Evolutionary conservation across 164 flowering plant genomes (phyloP), one percentile per base, ranked within the genome.

Genomic region (Umbellularia californica): DNA sequence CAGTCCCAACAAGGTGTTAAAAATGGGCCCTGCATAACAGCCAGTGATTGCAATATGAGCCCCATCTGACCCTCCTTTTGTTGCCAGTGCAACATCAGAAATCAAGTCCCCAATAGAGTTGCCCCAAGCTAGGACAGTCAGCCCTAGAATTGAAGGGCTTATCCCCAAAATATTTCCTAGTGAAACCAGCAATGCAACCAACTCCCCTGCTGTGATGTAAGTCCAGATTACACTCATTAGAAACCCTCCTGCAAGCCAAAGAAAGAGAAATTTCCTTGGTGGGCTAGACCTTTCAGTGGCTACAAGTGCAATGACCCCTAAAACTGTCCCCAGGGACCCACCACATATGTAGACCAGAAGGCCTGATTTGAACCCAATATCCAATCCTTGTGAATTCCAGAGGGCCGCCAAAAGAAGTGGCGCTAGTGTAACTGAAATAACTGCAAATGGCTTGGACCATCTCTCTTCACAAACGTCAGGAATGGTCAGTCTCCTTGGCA

Each of bases 111-210:
- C 87, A 73, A 85, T 28, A 5, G 90, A 87, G 74, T 87, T 87
- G 3, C 90, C 90, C 90, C 90, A 87, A 20, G 90, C 90, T 47
- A 87, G 79, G n/a, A 87, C 79, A 25, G 90, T 87, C 52, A 87
- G 23, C 7, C 84, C 88, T 14, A 87, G 86, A n/a, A 83, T 73
- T 15, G 90, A 78, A 73, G 90, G 80, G 70, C 80, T 84, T 60
- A 87, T 80, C 10, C 84, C 82, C 20, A 80, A 50, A 35, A 87
- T 79, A 47, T 58, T 50, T 24, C 91, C 89, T 24, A 88, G 71
- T 27, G 91, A 73, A 15, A 85, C 85, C 68, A 88, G 71, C 76
- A 88, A 65, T 0, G 87, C 78, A 22, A 88, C 89, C 70, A 88
- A 77, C 75, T 88, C 91, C 50, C 82, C 67, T 2, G 91, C 91